These are phyloP conservation scores for Aspergillus melleus DNA, from an alignment of 2,329 filamentous ascomycete genomes.

Conservation along the genomic window DNA sequence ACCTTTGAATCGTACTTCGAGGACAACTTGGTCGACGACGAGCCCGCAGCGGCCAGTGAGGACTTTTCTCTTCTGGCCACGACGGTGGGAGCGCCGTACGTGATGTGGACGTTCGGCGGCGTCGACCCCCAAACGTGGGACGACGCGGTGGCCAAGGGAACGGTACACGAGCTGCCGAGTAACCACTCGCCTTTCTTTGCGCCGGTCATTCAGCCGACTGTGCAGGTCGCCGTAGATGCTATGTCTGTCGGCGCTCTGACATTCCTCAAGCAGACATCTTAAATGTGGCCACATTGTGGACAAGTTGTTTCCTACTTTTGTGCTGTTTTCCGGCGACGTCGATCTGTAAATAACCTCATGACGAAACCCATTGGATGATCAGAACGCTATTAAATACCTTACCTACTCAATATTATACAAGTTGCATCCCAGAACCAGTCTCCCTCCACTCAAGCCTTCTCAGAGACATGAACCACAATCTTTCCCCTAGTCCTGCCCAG, in stretches of 20 bases:
- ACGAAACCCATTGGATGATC: not conserved
- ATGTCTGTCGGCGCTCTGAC: slow-evolving; percentile 53
- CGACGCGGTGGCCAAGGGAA: slow-evolving; percentile 47
- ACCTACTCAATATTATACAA: not conserved
- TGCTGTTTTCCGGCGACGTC: not conserved
- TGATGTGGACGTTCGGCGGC: slow-evolving; percentile 59
- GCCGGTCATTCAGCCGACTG: slow-evolving; percentile 57
- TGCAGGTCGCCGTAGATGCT: slow-evolving; percentile 53
- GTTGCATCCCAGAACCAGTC: not conserved
- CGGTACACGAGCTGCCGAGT: slow-evolving; percentile 51
- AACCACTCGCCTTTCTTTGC: slow-evolving; percentile 62
- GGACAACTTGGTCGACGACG: slow-evolving; percentile 37
- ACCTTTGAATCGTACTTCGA: slow-evolving; percentile 51
- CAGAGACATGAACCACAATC: slow-evolving; percentile 49
- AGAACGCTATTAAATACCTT: not conserved
- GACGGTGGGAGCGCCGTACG: slow-evolving; percentile 49
- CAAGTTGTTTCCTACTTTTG: not conserved
- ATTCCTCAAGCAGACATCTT: slow-evolving; percentile 21
- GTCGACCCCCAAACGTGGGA: slow-evolving; percentile 52
- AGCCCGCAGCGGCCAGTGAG: slow-evolving; percentile 52
- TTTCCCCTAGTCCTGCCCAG: slow-evolving; percentile 59
- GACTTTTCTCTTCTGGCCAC: slow-evolving; percentile 59
- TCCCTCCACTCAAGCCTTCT: slow-evolving; percentile 7
- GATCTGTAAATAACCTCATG: not conserved
- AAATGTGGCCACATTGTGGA: not conserved